Base-by-base conservation (phyloP, 202 grass and related monocot species). In the Zizania palustris region DNA sequence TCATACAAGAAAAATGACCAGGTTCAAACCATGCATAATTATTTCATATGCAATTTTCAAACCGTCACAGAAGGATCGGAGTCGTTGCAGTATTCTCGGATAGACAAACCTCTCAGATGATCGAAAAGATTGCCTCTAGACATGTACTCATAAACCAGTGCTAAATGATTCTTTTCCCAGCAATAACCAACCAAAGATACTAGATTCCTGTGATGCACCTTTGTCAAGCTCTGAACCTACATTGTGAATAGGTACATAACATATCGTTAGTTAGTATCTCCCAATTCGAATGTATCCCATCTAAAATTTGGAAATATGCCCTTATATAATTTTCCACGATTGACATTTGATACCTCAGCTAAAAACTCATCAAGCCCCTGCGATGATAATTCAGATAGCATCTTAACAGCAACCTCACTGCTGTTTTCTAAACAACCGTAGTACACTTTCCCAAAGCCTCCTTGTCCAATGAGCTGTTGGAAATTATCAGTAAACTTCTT, bases 71-170 rank as follows among this genome's bases (percentile, higher is more conserved):
- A 46, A n/a, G n/a, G n/a, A n/a, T n/a, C n/a, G 60, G 53, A 36
- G 59, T 9, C 43, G 21, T 75, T 61, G 0, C 10, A 45, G 6
- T 38, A 22, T 21, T 28, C 28, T 28, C 28, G 28, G 28, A 28
- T 28, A 28, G 28, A 45, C 65, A 83, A 74, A 91, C 88, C 86
- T 87, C 57, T 81, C 11, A 91, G 20, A 46, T 80, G 80, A 67
- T 91, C 80, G 20, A 35, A 69, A 60, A 95, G 83, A 76, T 53
- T 95, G 76, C 92, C 92, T 34, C 68, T 51, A 70, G 83, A 42
- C 85, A 93, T 90, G 38, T 78, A 90, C 35, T 93, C 91, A 33
- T 87, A 93, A 72, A 91, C 75, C 7, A 94, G 69, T 12, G 92
- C 88, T 9, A 88, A 72, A 21, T 81, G 82, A 43, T 81, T 41